phyloP scores from a whole-genome alignment of 2,329 filamentous ascomycete genomes.

The Trichoderma breve region DNA sequence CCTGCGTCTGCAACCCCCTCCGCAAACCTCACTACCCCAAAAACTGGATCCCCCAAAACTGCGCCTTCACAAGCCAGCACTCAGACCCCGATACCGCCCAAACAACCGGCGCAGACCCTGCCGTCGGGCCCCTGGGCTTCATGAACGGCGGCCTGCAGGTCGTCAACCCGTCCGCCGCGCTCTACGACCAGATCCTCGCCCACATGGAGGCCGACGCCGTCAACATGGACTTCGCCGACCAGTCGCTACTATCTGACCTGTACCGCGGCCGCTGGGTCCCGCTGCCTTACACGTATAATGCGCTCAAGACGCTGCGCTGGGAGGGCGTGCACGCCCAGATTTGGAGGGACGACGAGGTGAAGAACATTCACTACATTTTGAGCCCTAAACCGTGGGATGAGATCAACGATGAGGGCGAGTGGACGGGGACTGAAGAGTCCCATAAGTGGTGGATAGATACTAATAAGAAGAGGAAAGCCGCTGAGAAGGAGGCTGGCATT shows the following conservation, averaged over 20 bases:
- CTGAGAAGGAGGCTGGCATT: conserved; percentile 42
- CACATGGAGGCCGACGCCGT: conserved; percentile 49
- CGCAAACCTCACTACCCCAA: conserved; percentile 74
- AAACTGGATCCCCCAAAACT: conserved; percentile 61
- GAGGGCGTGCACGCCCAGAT: conserved; percentile 52
- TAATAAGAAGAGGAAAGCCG: conserved; percentile 44
- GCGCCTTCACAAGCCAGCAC: conserved; percentile 58
- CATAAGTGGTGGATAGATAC: conserved; percentile 57
- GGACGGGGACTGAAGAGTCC: conserved; percentile 45
- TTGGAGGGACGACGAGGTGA: conserved; percentile 57
- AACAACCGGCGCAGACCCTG: conserved; percentile 43
- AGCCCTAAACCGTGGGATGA: conserved; percentile 62
- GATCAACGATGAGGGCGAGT: conserved; percentile 43
- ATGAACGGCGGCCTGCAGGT: conserved; percentile 50
- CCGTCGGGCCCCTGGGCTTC: conserved; percentile 47
- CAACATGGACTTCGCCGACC: conserved; percentile 58
- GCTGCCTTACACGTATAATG: conserved; percentile 61
- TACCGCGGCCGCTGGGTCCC: conserved; percentile 56
- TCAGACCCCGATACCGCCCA: conserved; percentile 46
- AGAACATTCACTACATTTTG: conserved; percentile 62
- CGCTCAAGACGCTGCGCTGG: conserved; percentile 59
- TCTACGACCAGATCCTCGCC: conserved; percentile 51
- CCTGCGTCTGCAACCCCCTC: conserved; percentile 82
- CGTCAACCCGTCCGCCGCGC: conserved; percentile 47
- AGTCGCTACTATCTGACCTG: conserved; percentile 55